phyloP scores from a whole-genome alignment of 2,329 filamentous ascomycete species.

The Epichloe brachyelytri region DNA sequence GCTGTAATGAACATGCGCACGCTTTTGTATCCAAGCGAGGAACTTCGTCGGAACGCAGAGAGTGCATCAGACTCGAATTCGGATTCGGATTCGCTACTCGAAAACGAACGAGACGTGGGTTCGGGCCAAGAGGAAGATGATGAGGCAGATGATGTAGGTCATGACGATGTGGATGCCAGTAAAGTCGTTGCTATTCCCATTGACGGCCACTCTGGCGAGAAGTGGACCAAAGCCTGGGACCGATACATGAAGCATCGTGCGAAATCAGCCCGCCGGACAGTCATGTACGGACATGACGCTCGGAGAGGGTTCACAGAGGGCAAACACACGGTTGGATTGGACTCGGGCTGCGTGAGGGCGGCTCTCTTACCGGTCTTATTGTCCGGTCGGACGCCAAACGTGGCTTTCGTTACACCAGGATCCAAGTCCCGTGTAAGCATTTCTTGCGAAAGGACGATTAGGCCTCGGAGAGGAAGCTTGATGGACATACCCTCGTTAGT shows the following conservation, averaged over 20 bases:
- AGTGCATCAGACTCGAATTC: not conserved
- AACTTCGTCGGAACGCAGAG: slow-evolving; percentile 24
- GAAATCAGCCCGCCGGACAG: slow-evolving; percentile 38
- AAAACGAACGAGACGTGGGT: not conserved
- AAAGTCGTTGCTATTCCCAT: slow-evolving; percentile 22
- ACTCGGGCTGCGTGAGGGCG: slow-evolving; percentile 73
- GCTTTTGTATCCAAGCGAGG: slow-evolving; percentile 42
- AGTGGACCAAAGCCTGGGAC: slow-evolving; percentile 57
- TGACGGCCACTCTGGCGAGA: slow-evolving; percentile 38
- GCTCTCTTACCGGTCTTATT: slow-evolving; percentile 62
- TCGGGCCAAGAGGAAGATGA: slow-evolving; percentile 8
- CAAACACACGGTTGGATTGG: slow-evolving; percentile 70
- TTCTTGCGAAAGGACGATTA: not conserved
- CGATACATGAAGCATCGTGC: slow-evolving; percentile 27
- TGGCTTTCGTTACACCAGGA: slow-evolving; percentile 22
- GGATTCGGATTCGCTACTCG: not conserved
- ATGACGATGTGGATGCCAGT: slow-evolving; percentile 3
- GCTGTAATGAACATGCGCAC: slow-evolving; percentile 89
- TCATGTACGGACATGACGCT: slow-evolving; percentile 82
- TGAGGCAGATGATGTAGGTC: not conserved
- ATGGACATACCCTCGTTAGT: not conserved
- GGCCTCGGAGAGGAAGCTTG: not conserved
- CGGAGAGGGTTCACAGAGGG: slow-evolving; percentile 48
- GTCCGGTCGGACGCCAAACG: slow-evolving; percentile 39
- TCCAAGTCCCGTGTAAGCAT: slow-evolving; percentile 28